Percentiles rank a stretch among this genome's conserved stretches.
These are phyloP conservation scores for Apiotrichum mycotoxinovorans DNA, from an alignment of 1,284 basidiomycete genomes.

Conservation along the genomic window DNA sequence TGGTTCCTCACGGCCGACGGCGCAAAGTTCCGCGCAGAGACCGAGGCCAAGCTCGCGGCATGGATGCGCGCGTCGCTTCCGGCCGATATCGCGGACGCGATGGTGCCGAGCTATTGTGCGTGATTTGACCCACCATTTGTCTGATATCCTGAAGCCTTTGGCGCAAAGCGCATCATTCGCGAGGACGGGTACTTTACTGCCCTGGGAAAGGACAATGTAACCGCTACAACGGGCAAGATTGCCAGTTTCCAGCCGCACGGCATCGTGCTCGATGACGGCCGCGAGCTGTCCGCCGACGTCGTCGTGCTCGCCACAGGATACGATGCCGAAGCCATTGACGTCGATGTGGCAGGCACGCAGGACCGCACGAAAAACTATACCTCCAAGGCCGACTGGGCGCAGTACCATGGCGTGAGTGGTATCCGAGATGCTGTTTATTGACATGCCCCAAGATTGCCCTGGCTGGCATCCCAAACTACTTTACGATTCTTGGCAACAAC, in stretches of 20 bases:
- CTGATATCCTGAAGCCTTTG: slow-evolving; percentile 20
- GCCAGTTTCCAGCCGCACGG: slow-evolving; percentile 1
- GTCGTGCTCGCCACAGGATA: slow-evolving; percentile 20
- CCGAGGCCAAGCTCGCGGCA: background rate
- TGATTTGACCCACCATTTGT: background rate
- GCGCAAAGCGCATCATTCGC: slow-evolving; percentile 26
- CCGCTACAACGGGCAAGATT: slow-evolving; percentile 14
- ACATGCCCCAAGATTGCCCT: slow-evolving; percentile 3
- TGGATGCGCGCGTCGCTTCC: slow-evolving; percentile 3
- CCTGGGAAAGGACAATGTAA: slow-evolving; percentile 28
- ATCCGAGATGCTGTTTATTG: background rate
- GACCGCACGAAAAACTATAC: slow-evolving; percentile 7
- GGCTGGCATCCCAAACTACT: slow-evolving; percentile 30
- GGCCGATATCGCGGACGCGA: background rate
- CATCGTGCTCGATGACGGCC: slow-evolving; percentile 20
- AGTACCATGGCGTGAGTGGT: background rate
- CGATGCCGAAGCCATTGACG: slow-evolving; percentile 5
- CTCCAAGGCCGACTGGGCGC: background rate
- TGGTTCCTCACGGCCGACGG: slow-evolving; percentile 7
- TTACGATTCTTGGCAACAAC: slow-evolving; percentile 31
- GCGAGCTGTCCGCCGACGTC: slow-evolving; percentile 20
- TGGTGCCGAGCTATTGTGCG: slow-evolving; percentile 6
- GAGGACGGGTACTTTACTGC: slow-evolving; percentile 29
- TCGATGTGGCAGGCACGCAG: background rate
- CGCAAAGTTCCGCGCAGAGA: background rate